phyloP scores from a whole-genome alignment of 441 rosid species.

The Daphne laureola region DNA sequence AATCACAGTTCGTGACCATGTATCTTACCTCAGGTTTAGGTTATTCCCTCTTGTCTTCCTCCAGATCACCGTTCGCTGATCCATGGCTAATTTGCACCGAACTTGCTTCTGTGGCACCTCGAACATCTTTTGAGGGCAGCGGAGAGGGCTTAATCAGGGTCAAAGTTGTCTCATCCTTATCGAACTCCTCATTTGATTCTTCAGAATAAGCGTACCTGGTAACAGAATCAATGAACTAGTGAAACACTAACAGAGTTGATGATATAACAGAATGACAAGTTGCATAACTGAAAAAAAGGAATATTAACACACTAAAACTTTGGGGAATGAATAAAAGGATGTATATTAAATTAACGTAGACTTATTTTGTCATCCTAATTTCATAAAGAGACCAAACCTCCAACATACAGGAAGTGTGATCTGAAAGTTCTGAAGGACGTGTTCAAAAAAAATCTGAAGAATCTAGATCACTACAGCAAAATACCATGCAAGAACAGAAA shows the following conservation, averaged over 20 bases:
- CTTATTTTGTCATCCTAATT: neutral
- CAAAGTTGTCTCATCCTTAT: conserved; percentile 65
- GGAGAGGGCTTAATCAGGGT: conserved; percentile 72
- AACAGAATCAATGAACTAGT: conserved; percentile 9
- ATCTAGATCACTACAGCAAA: neutral
- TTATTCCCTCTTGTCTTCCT: conserved; percentile 82
- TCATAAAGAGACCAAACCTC: neutral
- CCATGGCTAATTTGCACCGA: conserved; percentile 27
- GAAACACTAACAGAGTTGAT: neutral
- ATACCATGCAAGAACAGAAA: neutral
- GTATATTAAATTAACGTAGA: neutral
- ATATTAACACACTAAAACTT: neutral
- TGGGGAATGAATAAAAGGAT: neutral
- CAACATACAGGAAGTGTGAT: too few species aligned
- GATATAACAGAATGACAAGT: neutral
- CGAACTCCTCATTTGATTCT: conserved; percentile 68
- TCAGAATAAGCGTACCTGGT: conserved; percentile 72
- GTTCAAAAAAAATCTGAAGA: too few species aligned
- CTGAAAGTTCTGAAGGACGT: too few species aligned
- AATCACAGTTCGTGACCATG: neutral
- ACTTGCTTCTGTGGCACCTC: conserved; percentile 41
- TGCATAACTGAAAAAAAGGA: neutral
- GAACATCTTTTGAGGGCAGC: conserved; percentile 42
- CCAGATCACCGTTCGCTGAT: conserved; percentile 34
- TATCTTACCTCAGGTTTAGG: conserved; percentile 7